A percentile compares a stretch with the other conserved stretches of the same genome.
Conservation (phyloP, 257 asterid species). For the Craterostigma plantagineum region DNA sequence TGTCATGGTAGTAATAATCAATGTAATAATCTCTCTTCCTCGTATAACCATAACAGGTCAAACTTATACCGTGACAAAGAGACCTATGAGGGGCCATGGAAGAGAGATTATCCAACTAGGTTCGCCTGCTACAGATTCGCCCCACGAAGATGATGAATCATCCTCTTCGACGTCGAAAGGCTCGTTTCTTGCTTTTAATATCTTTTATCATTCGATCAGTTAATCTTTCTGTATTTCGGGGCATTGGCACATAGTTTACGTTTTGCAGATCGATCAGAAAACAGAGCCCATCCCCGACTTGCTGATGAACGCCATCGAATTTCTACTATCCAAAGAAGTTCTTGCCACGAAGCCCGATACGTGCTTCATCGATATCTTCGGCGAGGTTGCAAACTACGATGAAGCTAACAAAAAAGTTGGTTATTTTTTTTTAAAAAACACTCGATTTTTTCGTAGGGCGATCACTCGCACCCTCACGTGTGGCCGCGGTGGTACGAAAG, state of each 20-base stretch:
- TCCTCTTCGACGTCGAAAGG: conserved; percentile 46
- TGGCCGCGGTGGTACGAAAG: conserved; percentile 75
- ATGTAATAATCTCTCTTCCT: conserved; percentile 2
- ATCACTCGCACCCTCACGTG: conserved; percentile 65
- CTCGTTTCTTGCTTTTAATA: conserved; percentile 13
- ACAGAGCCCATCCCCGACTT: conserved; percentile 57
- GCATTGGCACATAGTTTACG: conserved; percentile 7
- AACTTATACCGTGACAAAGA: conserved; percentile 43
- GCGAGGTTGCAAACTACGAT: conserved; percentile 33
- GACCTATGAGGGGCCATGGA: conserved; percentile 83
- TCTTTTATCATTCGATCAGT: too few relatives aligned
- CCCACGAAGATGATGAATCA: conserved; percentile 33
- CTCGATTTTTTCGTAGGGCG: conserved; percentile 38
- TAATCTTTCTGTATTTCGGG: conserved; percentile 7
- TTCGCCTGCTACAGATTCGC: conserved; percentile 41
- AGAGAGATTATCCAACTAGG: conserved; percentile 88
- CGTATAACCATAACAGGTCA: conserved; percentile 49
- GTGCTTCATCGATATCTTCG: conserved; percentile 57
- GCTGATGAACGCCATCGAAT: conserved; percentile 52
- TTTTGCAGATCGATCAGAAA: conserved; percentile 46
- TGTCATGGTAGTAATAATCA: too few relatives aligned
- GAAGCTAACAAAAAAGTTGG: neutral
- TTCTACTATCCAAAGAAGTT: conserved; percentile 29
- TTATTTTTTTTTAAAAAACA: conserved; percentile 16
- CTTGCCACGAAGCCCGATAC: conserved; percentile 58